These are phyloP conservation scores for Drosera capensis DNA, from an alignment of 148 eudicot genomes.

Conservation along the genomic window DNA sequence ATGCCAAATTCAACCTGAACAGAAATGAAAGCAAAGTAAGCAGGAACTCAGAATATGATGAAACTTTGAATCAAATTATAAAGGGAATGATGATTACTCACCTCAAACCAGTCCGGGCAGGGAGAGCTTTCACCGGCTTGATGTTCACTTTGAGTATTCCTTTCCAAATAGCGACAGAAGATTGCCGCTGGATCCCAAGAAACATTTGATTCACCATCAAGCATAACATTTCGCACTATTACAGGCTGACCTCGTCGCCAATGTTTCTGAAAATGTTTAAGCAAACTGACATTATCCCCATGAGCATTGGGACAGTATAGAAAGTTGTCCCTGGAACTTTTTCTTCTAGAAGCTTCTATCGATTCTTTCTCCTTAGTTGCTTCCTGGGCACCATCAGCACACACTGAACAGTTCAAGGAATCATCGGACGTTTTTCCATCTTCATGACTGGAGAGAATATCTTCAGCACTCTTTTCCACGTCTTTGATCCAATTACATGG, in stretches of 20 bases:
- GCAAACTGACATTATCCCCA: constrained; percentile 29
- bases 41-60: background rate
- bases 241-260: constrained; percentile 87
- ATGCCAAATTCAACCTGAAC: constrained; percentile 47
- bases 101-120: constrained; percentile 70
- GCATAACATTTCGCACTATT: constrained; percentile 47
- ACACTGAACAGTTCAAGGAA: constrained; percentile 27
- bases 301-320: constrained; percentile 38
- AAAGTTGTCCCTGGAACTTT: constrained; percentile 35
- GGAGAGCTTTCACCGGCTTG: constrained; percentile 19
- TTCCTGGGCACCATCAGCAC: constrained; percentile 16
- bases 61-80: background rate
- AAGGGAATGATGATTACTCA: constrained; percentile 9
- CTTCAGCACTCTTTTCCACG: constrained; percentile 47
- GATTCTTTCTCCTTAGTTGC: constrained; percentile 17
- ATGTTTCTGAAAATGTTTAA: constrained; percentile 72
- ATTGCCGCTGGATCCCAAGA: constrained; percentile 66
- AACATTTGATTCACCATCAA: constrained; percentile 20
- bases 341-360: constrained; percentile 36
- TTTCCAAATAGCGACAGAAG: constrained; percentile 61
- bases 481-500: constrained; percentile 57
- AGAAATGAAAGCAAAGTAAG: background rate
- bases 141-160: constrained; percentile 15
- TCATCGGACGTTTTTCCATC: constrained; percentile 24
- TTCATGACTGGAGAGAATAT: constrained; percentile 24